Percentiles rank a stretch among this genome's conserved stretches.
Evolutionary conservation across 208 protist species (phyloP).

Genomic region (Leishmania mexicana): DNA sequence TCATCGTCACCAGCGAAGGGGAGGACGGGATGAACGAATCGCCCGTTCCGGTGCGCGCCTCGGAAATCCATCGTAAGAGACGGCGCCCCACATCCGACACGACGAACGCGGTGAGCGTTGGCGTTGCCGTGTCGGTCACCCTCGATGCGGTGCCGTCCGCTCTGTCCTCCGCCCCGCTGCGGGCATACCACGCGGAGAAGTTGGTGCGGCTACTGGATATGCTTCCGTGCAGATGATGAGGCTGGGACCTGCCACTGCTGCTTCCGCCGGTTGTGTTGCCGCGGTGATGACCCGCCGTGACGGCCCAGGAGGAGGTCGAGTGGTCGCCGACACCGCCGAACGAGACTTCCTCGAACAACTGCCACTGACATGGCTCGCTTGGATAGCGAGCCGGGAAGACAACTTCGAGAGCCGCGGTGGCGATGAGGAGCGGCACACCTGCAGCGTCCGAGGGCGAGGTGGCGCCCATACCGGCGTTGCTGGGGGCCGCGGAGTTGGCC

Average conservation of each 20-base stretch:
- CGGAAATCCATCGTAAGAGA: conserved; percentile 26
- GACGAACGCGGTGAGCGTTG: conserved; percentile 26
- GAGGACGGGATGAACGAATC: neutral
- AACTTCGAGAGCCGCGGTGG: conserved; percentile 36
- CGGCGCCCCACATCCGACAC: conserved; percentile 13
- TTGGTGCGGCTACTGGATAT: neutral
- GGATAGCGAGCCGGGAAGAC: conserved; percentile 50
- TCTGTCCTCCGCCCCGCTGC: neutral
- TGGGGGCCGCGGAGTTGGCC: neutral
- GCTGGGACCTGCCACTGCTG: neutral
- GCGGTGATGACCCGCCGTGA: conserved; percentile 12
- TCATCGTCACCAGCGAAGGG: neutral
- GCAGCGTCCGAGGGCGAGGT: neutral
- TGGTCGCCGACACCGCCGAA: conserved; percentile 22
- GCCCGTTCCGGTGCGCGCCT: conserved; percentile 2
- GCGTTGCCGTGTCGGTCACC: neutral
- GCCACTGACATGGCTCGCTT: conserved; percentile 49
- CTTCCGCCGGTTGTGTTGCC: neutral
- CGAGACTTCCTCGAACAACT: conserved; percentile 29
- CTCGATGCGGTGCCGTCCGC: neutral
- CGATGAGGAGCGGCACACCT: conserved; percentile 23
- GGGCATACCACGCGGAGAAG: neutral
- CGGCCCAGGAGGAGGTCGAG: conserved; percentile 28
- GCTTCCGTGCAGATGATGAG: neutral
- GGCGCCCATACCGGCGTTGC: neutral